phyloP scores from a whole-genome alignment of 768 basidiomycete species.

The Lanmaoa pseudosensibilis region DNA sequence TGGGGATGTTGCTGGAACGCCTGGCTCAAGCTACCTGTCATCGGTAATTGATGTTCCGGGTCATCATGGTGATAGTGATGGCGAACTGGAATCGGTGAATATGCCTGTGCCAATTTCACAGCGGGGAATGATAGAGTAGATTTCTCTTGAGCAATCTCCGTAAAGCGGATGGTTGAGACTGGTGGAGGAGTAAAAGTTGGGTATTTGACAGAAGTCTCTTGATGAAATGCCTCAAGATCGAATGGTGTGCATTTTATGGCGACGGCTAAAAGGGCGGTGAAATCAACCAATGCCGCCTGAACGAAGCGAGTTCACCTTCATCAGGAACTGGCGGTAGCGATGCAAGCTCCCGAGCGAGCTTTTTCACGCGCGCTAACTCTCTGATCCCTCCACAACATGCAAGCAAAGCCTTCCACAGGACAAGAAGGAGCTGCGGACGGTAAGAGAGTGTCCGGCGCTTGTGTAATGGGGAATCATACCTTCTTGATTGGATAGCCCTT shows the following conservation, averaged over 20 bases:
- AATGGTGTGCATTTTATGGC: conserved; percentile 87
- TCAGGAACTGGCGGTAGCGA: conserved; percentile 61
- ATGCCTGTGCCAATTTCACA: conserved; percentile 81
- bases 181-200: conserved; percentile 83
- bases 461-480: conserved; percentile 41
- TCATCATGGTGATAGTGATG: conserved; percentile 93
- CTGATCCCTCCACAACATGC: conserved; percentile 92
- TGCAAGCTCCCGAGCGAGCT: conserved; percentile 79
- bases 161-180: conserved; percentile 34
- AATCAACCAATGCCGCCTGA: conserved; percentile 1
- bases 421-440: conserved; percentile 70
- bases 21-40: conserved; percentile 36
- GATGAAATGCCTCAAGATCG: conserved; percentile 86
- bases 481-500: conserved; percentile 98
- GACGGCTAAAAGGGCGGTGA: conserved; percentile 39
- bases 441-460: conserved; percentile 3
- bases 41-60: conserved; percentile 49
- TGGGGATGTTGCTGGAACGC: conserved; percentile 37
- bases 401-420: conserved; percentile 92
- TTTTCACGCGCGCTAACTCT: conserved; percentile 82
- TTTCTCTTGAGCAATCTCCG: conserved; percentile 29
- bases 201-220: conserved; percentile 93
- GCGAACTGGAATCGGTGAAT: conserved; percentile 89
- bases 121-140: conserved; percentile 41
- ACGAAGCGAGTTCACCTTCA: conserved; percentile 37